Evolutionary conservation across 306 rosid genomes (phyloP), one percentile per base, ranked within the genome.

Genomic region (Pyrus betulifolia): DNA sequence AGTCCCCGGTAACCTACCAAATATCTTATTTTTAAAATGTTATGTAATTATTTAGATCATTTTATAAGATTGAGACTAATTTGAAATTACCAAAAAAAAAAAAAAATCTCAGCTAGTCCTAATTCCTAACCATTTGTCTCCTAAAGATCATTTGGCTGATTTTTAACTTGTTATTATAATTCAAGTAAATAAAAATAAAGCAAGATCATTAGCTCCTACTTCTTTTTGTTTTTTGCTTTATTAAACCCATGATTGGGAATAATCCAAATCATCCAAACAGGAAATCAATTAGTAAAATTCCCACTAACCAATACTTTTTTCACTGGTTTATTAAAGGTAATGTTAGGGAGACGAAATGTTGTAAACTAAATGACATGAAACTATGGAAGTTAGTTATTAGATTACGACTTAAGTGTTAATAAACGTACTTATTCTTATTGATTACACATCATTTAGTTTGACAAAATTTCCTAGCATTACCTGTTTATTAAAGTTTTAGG

Each of bases 241-340:
- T 76, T 66, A 51, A 77, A 77, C 76, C 66, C 86, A 79, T 79
- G 79, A 59, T 70, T 75, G 78, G 63, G 82, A 84, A 80, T 83
- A 86, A 81, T 86, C 80, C 59, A 78, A 67, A 70, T 30, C 62
- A 30, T 30, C 72, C 77, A 38, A 79, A 58, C 49, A 71, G 40
- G 77, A 84, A 70, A 72, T 74, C 67, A 25, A 62, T 74, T 69
- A 1, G 40, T 70, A 74, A 42, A 75, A 74, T 78, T 5, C 82
- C 85, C 84, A 72, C 81, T 14, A 40, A 70, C 67, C 72, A 57
- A 66, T 85, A 75, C 79, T 86, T 35, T 49, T 66, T 66, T 66
- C 70, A 21, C 10, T 21, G 38, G 28, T 66, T 72, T 52, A 58
- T 35, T 35, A 35, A 35, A 35, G 2, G 40, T 35, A 35, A 35